A percentile compares a stretch with the other conserved stretches of the same genome.
phyloP scores from a whole-genome alignment of 73 alveolate species.

The Paramecium octaurelia region DNA sequence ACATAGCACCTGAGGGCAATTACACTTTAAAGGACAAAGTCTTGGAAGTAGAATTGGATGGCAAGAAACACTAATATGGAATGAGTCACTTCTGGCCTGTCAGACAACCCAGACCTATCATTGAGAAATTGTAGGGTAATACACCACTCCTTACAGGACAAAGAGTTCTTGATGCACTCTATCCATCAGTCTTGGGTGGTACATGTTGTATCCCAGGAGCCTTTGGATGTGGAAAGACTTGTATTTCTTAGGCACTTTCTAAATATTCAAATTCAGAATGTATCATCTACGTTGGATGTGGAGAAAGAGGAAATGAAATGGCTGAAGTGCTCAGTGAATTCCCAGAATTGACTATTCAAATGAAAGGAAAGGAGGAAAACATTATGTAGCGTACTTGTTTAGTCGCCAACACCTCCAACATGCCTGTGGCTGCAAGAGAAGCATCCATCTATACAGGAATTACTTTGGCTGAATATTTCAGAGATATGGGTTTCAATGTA shows the following conservation, averaged over 20 bases:
- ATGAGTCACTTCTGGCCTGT: constrained; percentile 96
- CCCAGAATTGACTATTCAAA: constrained; percentile 91
- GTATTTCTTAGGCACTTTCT: constrained; percentile 96
- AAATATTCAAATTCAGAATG: constrained; percentile 95
- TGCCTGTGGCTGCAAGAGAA: constrained; percentile 99
- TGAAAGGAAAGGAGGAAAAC: constrained; percentile 87
- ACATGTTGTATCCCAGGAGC: constrained; percentile 99
- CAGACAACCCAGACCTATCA: constrained; percentile 88
- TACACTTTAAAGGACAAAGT: constrained; percentile 90
- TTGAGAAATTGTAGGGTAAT: constrained; percentile 83
- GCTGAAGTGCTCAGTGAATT: constrained; percentile 98
- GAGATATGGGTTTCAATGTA: constrained; percentile 99
- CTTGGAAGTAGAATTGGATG: constrained; percentile 87
- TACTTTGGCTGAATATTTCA: constrained; percentile 98
- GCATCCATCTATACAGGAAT: constrained; percentile 98
- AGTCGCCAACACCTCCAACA: constrained; percentile 98
- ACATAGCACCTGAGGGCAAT: constrained; percentile 84
- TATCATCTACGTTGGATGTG: constrained; percentile 98
- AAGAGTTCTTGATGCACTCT: constrained; percentile 95
- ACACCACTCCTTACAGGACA: constrained; percentile 89
- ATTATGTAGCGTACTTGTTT: constrained; percentile 97
- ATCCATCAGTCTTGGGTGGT: constrained; percentile 97
- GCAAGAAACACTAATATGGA: constrained; percentile 75
- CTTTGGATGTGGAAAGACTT: constrained; percentile 99
- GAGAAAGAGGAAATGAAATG: constrained; percentile 99